phyloP scores from a whole-genome alignment of 768 basidiomycete species.

The Leccinum sublutescens region DNA sequence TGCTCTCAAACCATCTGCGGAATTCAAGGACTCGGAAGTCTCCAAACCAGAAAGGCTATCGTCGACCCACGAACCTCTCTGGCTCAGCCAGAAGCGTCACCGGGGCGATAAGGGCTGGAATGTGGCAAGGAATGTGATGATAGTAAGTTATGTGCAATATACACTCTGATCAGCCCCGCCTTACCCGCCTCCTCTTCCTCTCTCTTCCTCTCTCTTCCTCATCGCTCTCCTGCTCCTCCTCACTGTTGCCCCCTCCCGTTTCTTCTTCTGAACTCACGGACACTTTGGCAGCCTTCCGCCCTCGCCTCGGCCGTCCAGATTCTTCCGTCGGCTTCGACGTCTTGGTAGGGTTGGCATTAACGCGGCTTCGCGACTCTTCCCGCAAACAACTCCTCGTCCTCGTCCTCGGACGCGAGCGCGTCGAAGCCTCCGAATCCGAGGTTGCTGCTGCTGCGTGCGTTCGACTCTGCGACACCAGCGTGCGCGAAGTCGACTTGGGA shows the following conservation, averaged over 20 bases:
- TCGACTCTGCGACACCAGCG: slow-evolving; percentile 23
- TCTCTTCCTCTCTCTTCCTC: slow-evolving; percentile 20
- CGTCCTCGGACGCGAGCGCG: slow-evolving; percentile 14
- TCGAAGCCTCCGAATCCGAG: slow-evolving; percentile 27
- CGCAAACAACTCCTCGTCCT: slow-evolving; percentile 25
- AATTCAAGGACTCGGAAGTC: too few species aligned
- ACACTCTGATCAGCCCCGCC: slow-evolving; percentile 2
- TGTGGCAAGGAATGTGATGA: too few species aligned
- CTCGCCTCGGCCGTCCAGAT: slow-evolving; percentile 5
- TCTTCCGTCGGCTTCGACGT: slow-evolving; percentile 7
- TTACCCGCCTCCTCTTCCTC: slow-evolving; percentile 32
- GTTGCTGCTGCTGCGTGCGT: not conserved
- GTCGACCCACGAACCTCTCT: too few species aligned
- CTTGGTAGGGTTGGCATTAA: slow-evolving; percentile 4
- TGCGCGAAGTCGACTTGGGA: slow-evolving; percentile 20
- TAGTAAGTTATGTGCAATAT: too few species aligned
- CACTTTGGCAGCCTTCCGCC: not conserved
- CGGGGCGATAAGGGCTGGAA: too few species aligned
- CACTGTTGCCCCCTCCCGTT: slow-evolving; percentile 1
- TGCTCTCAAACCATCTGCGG: too few species aligned
- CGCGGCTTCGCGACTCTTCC: slow-evolving; percentile 19
- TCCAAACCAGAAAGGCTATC: too few species aligned
- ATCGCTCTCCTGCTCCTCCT: slow-evolving; percentile 13
- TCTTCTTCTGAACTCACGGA: slow-evolving; percentile 9
- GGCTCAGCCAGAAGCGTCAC: too few species aligned